A percentile compares a stretch with the other conserved stretches of the same genome.
Conservation (phyloP, 2,329 filamentous ascomycete genomes). For the Stachybotrys chlorohalonatus region DNA sequence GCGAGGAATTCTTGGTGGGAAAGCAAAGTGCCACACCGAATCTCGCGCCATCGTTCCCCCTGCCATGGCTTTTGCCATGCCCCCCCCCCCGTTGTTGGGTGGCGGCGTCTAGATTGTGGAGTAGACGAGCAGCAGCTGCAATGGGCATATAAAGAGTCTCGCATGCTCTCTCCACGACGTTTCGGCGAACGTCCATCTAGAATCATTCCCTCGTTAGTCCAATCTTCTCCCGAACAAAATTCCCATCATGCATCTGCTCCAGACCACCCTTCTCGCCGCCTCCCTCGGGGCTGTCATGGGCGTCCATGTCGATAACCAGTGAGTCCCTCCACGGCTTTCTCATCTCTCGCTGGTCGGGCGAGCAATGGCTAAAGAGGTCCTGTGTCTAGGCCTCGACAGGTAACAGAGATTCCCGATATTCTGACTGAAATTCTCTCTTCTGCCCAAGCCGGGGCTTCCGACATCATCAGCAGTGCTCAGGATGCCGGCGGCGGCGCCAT, state of each 20-base stretch:
- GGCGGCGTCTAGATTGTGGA: too few species aligned
- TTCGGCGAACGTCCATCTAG: too few species aligned
- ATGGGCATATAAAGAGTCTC: not conserved
- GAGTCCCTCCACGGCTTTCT: too few species aligned
- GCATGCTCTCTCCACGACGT: not conserved
- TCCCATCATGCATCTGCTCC: slow-evolving; percentile 13
- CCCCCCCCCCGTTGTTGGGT: too few species aligned
- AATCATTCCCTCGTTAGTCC: too few species aligned
- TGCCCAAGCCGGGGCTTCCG: too few species aligned
- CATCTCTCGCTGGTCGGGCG: not conserved
- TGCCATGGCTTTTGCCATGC: too few species aligned
- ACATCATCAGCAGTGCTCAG: not conserved
- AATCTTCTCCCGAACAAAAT: too few species aligned
- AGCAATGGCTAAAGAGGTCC: not conserved
- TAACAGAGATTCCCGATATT: not conserved
- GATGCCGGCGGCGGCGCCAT: not conserved
- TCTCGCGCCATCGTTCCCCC: too few species aligned
- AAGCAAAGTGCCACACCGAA: too few species aligned
- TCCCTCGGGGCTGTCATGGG: slow-evolving; percentile 10
- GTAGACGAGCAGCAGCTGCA: too few species aligned
- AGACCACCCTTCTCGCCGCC: slow-evolving; percentile 12
- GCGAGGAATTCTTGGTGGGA: too few species aligned
- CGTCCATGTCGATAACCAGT: slow-evolving; percentile 2
- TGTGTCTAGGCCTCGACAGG: not conserved
- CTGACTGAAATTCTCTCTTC: not conserved